A percentile compares a stretch with the other conserved stretches of the same genome.
phyloP scores from a whole-genome alignment of 805 yeast genomes.

The Teunomyces tritomae region DNA sequence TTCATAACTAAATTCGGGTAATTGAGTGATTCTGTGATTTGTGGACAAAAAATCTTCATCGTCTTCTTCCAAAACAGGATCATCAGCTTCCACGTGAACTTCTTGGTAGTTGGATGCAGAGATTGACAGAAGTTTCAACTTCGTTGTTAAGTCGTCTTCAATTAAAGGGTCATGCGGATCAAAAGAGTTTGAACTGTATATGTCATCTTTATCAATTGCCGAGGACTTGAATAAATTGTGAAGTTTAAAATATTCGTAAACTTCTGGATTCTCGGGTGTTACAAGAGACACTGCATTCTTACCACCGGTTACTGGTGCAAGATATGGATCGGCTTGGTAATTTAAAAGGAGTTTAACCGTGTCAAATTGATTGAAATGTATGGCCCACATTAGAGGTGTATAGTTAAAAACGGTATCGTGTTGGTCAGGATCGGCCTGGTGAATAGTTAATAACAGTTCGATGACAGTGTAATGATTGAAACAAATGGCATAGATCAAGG shows the following conservation, averaged over 20 bases:
- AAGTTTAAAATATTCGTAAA: slow-evolving; percentile 55
- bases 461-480: slow-evolving; percentile 48
- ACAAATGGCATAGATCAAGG: slow-evolving; percentile 51
- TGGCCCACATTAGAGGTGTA: slow-evolving; percentile 87
- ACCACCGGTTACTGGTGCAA: slow-evolving; percentile 29
- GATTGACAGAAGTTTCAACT: slow-evolving; percentile 33
- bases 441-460: slow-evolving; percentile 43
- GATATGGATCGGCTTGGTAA: slow-evolving; percentile 61
- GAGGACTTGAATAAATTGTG: slow-evolving; percentile 37
- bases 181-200: slow-evolving; percentile 5
- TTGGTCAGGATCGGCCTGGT: slow-evolving; percentile 48
- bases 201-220: slow-evolving; percentile 8
- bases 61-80: slow-evolving; percentile 23
- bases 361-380: slow-evolving; percentile 55
- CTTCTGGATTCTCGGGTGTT: slow-evolving; percentile 48
- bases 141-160: slow-evolving; percentile 30
- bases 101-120: slow-evolving; percentile 14
- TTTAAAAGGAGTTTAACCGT: slow-evolving; percentile 57
- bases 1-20: slow-evolving; percentile 53
- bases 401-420: slow-evolving; percentile 48
- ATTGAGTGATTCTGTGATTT: slow-evolving; percentile 27
- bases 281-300: slow-evolving; percentile 59
- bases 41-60: slow-evolving; percentile 20
- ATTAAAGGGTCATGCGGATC: slow-evolving; percentile 12
- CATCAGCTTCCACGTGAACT: slow-evolving; percentile 17